phyloP scores from a whole-genome alignment of 2,329 filamentous ascomycete genomes.

The Raffaelea arxii region DNA sequence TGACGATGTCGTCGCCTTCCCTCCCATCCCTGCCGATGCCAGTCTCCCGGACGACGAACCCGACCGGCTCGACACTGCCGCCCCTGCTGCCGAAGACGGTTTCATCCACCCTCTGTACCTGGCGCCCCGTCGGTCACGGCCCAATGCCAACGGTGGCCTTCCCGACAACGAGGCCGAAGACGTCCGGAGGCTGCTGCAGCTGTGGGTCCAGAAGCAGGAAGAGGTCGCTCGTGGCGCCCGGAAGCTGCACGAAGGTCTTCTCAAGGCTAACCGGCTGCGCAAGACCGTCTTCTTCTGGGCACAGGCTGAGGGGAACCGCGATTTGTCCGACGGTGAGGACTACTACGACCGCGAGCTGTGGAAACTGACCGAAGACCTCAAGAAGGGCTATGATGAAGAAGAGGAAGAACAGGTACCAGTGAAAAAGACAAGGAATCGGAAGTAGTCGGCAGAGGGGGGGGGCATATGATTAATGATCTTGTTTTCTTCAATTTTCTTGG shows the following conservation, averaged over 20 bases:
- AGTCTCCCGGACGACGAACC: background rate
- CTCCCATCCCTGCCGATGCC: no score
- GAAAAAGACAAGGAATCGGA: slow-evolving; percentile 52
- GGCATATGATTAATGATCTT: background rate
- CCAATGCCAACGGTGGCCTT: slow-evolving; percentile 63
- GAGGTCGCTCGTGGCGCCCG: slow-evolving; percentile 66
- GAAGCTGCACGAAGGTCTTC: slow-evolving; percentile 58
- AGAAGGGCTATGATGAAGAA: slow-evolving; percentile 75
- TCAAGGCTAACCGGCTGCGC: slow-evolving; percentile 63
- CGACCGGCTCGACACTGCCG: background rate
- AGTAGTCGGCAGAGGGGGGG: slow-evolving; percentile 21
- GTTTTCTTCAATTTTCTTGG: background rate
- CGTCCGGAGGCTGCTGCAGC: slow-evolving; percentile 59
- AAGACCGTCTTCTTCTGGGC: slow-evolving; percentile 64
- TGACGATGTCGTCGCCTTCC: no score
- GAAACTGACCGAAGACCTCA: slow-evolving; percentile 62
- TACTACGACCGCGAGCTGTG: slow-evolving; percentile 82
- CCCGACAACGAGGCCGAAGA: slow-evolving; percentile 69
- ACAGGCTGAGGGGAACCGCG: slow-evolving; percentile 64
- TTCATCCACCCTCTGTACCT: slow-evolving; percentile 67
- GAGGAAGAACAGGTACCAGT: slow-evolving; percentile 60
- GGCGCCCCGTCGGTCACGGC: slow-evolving; percentile 49
- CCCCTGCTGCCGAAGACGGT: background rate
- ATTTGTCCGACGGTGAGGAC: slow-evolving; percentile 82
- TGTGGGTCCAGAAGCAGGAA: slow-evolving; percentile 80